phyloP scores from a whole-genome alignment of 2,329 filamentous ascomycete species.

The Pseudogymnoascus sp. region DNA sequence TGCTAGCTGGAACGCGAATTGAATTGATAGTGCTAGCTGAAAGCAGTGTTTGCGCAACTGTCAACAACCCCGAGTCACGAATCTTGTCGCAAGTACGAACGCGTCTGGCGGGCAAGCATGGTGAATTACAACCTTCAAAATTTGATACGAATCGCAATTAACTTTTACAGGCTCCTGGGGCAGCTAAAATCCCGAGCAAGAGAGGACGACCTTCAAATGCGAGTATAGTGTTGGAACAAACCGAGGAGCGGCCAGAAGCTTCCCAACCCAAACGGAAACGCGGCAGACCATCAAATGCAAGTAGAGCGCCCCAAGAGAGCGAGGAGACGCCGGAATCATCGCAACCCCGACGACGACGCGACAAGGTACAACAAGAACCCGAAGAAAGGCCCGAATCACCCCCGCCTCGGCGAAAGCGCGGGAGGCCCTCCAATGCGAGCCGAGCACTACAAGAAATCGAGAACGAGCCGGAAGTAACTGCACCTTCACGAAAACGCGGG shows the following conservation, averaged over 20 bases:
- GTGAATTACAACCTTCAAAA: not conserved
- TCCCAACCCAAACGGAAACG: slow-evolving; percentile 5
- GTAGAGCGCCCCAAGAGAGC: not conserved
- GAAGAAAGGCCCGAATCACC: not conserved
- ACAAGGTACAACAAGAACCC: not conserved
- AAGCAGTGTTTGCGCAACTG: not conserved
- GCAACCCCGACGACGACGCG: slow-evolving; percentile 9
- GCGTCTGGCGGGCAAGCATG: not conserved
- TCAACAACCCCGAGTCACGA: not conserved
- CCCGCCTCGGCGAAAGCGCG: not conserved
- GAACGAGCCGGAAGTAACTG: not conserved
- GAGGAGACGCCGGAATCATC: not conserved
- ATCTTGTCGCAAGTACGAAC: not conserved
- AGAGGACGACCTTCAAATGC: slow-evolving; percentile 12
- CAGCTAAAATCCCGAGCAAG: not conserved
- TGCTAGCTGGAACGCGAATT: not conserved
- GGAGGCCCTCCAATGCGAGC: slow-evolving; percentile 11
- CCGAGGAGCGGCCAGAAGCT: not conserved
- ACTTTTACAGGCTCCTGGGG: not conserved
- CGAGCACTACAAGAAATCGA: not conserved
- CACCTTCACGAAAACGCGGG: not conserved
- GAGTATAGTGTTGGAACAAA: not conserved
- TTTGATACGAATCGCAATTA: not conserved
- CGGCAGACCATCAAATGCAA: slow-evolving; percentile 10
- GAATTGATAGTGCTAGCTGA: not conserved